Conservation (phyloP, 129 eudicot genomes). For the Flaveria sonorensis region DNA sequence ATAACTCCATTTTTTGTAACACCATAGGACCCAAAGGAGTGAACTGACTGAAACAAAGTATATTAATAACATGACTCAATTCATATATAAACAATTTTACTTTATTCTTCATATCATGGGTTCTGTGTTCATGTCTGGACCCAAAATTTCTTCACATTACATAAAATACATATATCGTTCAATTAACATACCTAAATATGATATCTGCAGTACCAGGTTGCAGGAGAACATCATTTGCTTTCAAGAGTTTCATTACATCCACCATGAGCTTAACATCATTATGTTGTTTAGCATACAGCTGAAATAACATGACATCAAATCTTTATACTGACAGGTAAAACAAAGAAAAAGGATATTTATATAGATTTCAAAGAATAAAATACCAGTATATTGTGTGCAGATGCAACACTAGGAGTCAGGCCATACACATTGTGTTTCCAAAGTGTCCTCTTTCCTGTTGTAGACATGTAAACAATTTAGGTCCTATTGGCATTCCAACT, state of each 20-base stretch:
- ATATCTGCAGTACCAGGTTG: constrained; percentile 95
- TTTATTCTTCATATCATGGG: too few species aligned
- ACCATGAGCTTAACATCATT: constrained; percentile 74
- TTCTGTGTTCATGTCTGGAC: too few species aligned
- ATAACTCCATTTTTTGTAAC: too few species aligned
- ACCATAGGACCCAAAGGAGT: too few species aligned
- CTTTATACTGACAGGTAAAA: not conserved
- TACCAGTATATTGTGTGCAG: constrained; percentile 82
- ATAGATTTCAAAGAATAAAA: not conserved
- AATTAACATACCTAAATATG: constrained; percentile 63
- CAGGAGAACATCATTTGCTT: constrained; percentile 69
- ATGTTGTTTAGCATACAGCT: constrained; percentile 71
- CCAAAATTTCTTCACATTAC: not conserved
- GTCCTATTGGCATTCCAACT: not conserved
- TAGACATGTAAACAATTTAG: constrained; percentile 16
- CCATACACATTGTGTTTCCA: constrained; percentile 83
- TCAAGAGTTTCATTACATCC: constrained; percentile 69
- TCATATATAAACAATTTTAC: too few species aligned
- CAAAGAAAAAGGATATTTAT: not conserved
- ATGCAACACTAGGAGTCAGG: constrained; percentile 70
- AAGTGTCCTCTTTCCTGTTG: constrained; percentile 65
- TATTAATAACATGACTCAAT: too few species aligned
- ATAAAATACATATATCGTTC: not conserved
- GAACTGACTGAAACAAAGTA: too few species aligned
- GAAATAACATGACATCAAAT: constrained; percentile 28